Percentiles rank a stretch among this genome's conserved stretches.
These are phyloP conservation scores for Solanum ossicruentum DNA, from an alignment of 257 asterid genomes.

Conservation along the genomic window DNA sequence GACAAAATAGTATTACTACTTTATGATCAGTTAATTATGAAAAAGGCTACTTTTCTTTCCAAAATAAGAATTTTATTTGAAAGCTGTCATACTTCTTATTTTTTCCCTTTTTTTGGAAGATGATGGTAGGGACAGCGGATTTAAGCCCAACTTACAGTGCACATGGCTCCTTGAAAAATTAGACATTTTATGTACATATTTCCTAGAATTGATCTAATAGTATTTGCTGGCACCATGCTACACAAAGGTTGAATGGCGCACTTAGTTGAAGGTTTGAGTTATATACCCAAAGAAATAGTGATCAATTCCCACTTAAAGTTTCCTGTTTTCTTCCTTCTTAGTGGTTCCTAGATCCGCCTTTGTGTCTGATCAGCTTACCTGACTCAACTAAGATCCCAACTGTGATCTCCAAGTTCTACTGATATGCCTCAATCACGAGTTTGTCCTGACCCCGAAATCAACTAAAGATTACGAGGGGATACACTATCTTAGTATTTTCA, in stretches of 20 bases:
- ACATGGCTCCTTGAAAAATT: neutral
- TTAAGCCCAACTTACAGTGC: neutral
- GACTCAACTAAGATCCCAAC: neutral
- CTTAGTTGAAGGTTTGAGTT: neutral
- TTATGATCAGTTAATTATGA: neutral
- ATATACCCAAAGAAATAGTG: neutral
- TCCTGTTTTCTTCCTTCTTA: neutral
- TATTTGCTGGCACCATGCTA: neutral
- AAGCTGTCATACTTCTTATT: neutral
- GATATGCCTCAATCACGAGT: neutral
- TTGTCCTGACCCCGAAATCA: neutral
- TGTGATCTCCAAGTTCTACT: neutral
- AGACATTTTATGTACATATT: neutral
- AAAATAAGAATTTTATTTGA: neutral
- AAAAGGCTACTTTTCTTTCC: neutral
- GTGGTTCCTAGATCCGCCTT: neutral
- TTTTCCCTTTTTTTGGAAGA: neutral
- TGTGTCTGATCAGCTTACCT: neutral
- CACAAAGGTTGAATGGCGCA: neutral
- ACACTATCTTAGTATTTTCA: neutral
- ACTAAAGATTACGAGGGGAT: neutral
- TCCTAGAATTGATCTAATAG: neutral
- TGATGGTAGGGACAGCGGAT: neutral
- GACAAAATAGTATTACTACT: neutral
- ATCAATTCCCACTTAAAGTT: neutral